Percentiles rank a stretch among this genome's conserved stretches.
These are phyloP conservation scores for Lanzia echinophila DNA, from an alignment of 2,329 filamentous ascomycete genomes.

Conservation along the genomic window DNA sequence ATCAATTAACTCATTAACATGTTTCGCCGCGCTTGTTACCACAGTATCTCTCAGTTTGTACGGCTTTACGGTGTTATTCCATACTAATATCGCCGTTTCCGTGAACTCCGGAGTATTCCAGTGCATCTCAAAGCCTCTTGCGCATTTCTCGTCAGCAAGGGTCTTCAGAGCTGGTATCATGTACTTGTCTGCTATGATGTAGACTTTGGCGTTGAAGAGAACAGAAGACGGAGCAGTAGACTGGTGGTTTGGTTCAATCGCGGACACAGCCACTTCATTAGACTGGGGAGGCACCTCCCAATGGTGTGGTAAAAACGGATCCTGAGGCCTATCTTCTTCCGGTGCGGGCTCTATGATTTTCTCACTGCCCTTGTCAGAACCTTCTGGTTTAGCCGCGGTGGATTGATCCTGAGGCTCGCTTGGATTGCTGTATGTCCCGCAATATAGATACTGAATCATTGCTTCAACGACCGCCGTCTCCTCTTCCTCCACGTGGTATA, in stretches of 20 bases:
- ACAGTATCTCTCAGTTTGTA: constrained; percentile 14
- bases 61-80: constrained; percentile 9
- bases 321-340: no score
- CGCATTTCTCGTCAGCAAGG: constrained; percentile 12
- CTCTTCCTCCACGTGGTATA: constrained; percentile 53
- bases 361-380: no score
- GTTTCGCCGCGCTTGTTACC: constrained; percentile 2
- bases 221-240: no score
- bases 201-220: constrained; percentile 17
- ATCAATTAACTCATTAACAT: constrained; percentile 9
- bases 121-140: background rate
- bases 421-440: constrained; percentile 3
- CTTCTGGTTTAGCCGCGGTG: no score
- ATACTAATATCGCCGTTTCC: constrained; percentile 9
- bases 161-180: constrained; percentile 15
- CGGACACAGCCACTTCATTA: no score
- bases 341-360: no score
- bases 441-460: constrained; percentile 73
- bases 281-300: no score
- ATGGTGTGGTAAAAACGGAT: no score
- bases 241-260: no score
- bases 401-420: background rate
- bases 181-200: constrained; percentile 20
- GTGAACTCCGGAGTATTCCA: constrained; percentile 12
- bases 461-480: constrained; percentile 65